Evolutionary conservation across 2,329 filamentous ascomycete species (phyloP).

Genomic region (Rugonectria rugulosa): DNA sequence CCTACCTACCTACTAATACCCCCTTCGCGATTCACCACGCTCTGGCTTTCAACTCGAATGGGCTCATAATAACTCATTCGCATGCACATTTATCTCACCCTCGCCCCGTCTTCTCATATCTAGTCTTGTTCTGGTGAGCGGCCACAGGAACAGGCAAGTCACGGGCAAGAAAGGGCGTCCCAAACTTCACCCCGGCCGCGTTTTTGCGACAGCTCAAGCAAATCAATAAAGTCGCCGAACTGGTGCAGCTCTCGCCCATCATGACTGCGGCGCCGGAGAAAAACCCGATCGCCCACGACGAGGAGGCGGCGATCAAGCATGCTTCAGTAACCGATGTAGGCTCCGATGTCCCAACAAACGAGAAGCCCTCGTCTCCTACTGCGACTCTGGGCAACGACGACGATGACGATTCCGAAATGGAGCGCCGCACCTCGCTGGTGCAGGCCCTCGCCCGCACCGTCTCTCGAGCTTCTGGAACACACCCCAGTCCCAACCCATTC

Average conservation of each 20-base stretch:
- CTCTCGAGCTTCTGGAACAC: slow-evolving; percentile 55
- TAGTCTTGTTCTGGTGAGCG: slow-evolving; percentile 6
- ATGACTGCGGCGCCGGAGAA: slow-evolving; percentile 36
- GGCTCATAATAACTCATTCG: neutral
- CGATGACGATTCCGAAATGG: slow-evolving; percentile 51
- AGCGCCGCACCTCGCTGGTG: slow-evolving; percentile 60
- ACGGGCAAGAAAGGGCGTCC: slow-evolving; percentile 10
- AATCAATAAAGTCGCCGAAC: slow-evolving; percentile 15
- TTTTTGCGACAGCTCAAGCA: slow-evolving; percentile 25
- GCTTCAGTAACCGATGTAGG: slow-evolving; percentile 48
- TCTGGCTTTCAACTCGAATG: too few species aligned
- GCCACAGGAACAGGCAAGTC: neutral
- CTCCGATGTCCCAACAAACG: slow-evolving; percentile 33
- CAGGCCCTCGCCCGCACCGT: slow-evolving; percentile 64
- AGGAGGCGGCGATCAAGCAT: slow-evolving; percentile 43
- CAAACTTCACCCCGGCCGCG: slow-evolving; percentile 3
- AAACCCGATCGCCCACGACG: slow-evolving; percentile 27
- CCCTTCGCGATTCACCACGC: slow-evolving; percentile 4
- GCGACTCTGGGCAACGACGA: slow-evolving; percentile 42
- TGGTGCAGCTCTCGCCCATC: slow-evolving; percentile 19
- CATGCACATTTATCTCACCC: too few species aligned
- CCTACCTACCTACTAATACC: neutral
- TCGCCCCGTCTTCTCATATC: neutral
- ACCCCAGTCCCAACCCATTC: slow-evolving; percentile 58
- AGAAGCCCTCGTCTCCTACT: slow-evolving; percentile 40